Evolutionary conservation across 169 alveolate genomes (phyloP), one percentile per base, ranked within the genome.

Genomic region (Plasmodium vivax): DNA sequence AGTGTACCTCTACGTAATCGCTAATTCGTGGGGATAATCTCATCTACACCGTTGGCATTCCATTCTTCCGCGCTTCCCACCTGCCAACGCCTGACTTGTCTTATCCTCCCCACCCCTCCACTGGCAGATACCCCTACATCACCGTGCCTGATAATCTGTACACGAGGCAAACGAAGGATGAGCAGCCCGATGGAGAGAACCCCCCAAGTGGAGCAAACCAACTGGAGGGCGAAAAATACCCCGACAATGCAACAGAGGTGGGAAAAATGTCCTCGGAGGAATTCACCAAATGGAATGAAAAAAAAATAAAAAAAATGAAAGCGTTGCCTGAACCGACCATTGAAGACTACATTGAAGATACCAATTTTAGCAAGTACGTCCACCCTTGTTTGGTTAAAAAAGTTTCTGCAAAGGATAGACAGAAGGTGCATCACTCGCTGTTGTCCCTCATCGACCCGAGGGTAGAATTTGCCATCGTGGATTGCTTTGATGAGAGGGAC

Each of bases 301-400:
- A 80, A 36, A 45, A 32, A 74, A 9, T 38, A 45, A 27, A 43
- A 82, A 77, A 72, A 68, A 54, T 16, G 30, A 54, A 62, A 36
- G 54, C 34, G 0, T 19, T 68, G 43, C 90, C 95, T 45, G 87
- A 82, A n/a, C 91, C 92, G 19, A 84, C 56, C 19, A 92, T 94
- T 36, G 85, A 80, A 1, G 91, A 85, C 80, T 96, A 95, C 19
- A 93, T 94, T 7, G 87, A 88, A 30, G 95, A 95, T 91, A 58
- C 41, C 1, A 19, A 68, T 12, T 58, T 77, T 36, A 56, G 38
- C 38, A 71, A 81, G 34, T 56, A 85, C 23, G 47, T 92, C 9
- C 75, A 92, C 38, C 83, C 90, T 0, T 80, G 90, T 83, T 56
- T 77, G 88, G 30, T 83, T 72, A 93, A 96, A 68, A 93, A 95